Conservation (phyloP, 2,329 filamentous ascomycete genomes). For the Escovopsis sp. region DNA sequence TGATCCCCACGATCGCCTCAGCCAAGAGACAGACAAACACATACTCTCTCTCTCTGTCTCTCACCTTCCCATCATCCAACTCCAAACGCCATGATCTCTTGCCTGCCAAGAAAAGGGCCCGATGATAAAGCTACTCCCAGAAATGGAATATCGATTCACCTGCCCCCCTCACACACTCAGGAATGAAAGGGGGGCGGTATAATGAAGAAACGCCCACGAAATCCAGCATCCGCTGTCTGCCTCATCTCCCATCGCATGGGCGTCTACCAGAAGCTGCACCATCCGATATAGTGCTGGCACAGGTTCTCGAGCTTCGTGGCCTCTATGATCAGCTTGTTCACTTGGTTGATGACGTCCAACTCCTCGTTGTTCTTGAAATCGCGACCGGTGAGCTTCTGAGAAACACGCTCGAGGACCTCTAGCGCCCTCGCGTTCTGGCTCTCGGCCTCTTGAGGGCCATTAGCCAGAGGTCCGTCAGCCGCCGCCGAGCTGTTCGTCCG, state of each 20-base stretch:
- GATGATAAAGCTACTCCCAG: too few relatives aligned
- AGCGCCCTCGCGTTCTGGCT: conserved; percentile 86
- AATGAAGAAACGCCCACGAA: too few relatives aligned
- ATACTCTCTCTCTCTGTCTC: too few relatives aligned
- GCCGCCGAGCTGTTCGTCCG: conserved; percentile 43
- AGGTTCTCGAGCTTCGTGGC: conserved; percentile 95
- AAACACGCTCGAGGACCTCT: conserved; percentile 80
- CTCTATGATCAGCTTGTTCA: conserved; percentile 87
- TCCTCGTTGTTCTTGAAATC: conserved; percentile 84
- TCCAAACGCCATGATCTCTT: too few relatives aligned
- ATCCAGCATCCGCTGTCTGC: too few relatives aligned
- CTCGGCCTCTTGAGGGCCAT: conserved; percentile 42
- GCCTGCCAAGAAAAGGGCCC: too few relatives aligned
- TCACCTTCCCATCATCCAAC: too few relatives aligned
- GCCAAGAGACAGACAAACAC: too few relatives aligned
- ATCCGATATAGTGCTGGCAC: conserved; percentile 97
- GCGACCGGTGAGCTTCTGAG: conserved; percentile 85
- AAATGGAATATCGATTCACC: too few relatives aligned
- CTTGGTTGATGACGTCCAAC: conserved; percentile 71
- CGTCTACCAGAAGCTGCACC: conserved; percentile 89
- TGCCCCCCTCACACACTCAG: too few relatives aligned
- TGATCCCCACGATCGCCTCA: too few relatives aligned
- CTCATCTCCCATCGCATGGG: not conserved
- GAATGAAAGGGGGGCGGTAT: too few relatives aligned
- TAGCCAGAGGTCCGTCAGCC: conserved; percentile 19